Conservation (phyloP, 768 basidiomycete species). For the Royoungia palumana region DNA sequence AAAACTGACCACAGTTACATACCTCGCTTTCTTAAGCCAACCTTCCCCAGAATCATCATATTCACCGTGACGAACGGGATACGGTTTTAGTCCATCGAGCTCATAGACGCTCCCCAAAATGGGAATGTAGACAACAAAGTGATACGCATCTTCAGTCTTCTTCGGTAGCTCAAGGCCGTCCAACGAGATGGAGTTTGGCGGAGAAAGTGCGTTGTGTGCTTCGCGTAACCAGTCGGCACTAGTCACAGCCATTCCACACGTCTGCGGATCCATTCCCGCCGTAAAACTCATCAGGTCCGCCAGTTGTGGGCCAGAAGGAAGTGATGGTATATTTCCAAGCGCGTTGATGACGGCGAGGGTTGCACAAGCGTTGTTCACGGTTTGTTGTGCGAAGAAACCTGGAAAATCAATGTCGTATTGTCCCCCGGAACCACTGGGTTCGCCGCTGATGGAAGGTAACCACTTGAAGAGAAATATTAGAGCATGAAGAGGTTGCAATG, state of each 20-base stretch:
- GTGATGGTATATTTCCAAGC: conserved; percentile 72
- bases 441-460: conserved; percentile 53
- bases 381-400: conserved; percentile 91
- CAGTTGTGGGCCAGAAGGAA: conserved; percentile 64
- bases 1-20: conserved; percentile 11
- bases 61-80: conserved; percentile 78
- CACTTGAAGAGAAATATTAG: conserved; percentile 97
- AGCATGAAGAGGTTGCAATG: conserved; percentile 81
- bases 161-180: conserved; percentile 75
- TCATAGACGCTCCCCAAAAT: conserved; percentile 83
- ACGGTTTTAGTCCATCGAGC: conserved; percentile 82
- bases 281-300: conserved; percentile 75
- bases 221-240: conserved; percentile 77
- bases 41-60: conserved; percentile 68
- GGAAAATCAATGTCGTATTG: conserved; percentile 72
- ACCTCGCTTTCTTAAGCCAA: conserved; percentile 83
- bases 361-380: conserved; percentile 95
- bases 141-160: conserved; percentile 83
- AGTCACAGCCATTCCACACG: conserved; percentile 75
- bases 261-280: conserved; percentile 83
- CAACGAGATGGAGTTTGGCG: conserved; percentile 82
- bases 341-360: conserved; percentile 94
- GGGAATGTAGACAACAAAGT: conserved; percentile 94
- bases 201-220: conserved; percentile 91
- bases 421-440: conserved; percentile 42